Conservation (phyloP, 768 basidiomycete species). For the Psilocybe azurescens region DNA sequence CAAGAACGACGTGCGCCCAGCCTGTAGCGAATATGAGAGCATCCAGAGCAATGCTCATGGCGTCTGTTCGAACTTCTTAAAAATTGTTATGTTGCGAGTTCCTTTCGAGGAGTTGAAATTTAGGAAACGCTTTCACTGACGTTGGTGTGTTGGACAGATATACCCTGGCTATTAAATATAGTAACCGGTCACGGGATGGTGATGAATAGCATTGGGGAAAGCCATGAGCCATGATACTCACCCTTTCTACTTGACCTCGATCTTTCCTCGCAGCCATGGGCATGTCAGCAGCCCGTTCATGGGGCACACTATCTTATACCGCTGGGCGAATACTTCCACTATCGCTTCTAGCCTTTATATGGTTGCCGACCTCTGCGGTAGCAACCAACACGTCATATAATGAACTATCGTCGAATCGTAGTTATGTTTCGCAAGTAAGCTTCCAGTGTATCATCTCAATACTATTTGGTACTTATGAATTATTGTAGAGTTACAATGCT, state of each 20-base stretch:
- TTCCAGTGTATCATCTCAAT: not conserved
- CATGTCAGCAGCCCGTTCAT: constrained; percentile 2
- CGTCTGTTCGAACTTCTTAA: not conserved
- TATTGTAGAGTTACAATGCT: constrained; percentile 17
- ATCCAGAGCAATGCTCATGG: constrained; percentile 47
- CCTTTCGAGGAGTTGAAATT: too few species aligned
- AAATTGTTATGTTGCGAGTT: too few species aligned
- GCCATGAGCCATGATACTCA: not conserved
- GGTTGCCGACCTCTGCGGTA: constrained; percentile 9
- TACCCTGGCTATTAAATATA: too few species aligned
- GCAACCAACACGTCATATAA: constrained; percentile 24
- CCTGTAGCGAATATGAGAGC: constrained; percentile 50
- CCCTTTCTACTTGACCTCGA: constrained; percentile 1
- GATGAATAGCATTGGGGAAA: not conserved
- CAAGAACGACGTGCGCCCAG: constrained; percentile 74
- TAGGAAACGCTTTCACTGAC: too few species aligned
- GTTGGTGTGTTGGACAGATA: too few species aligned
- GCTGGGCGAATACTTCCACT: constrained; percentile 17
- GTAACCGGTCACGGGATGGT: not conserved
- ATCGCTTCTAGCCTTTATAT: constrained; percentile 16
- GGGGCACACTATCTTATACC: constrained; percentile 5
- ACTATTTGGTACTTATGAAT: not conserved
- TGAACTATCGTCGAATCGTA: constrained; percentile 22
- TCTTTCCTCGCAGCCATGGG: constrained; percentile 14
- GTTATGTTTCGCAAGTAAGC: constrained; percentile 10